Evolutionary conservation across 225 moss, liverwort and hornwort species (phyloP), one percentile per base, ranked within the genome.

Genomic region (Physcomitrium patens): DNA sequence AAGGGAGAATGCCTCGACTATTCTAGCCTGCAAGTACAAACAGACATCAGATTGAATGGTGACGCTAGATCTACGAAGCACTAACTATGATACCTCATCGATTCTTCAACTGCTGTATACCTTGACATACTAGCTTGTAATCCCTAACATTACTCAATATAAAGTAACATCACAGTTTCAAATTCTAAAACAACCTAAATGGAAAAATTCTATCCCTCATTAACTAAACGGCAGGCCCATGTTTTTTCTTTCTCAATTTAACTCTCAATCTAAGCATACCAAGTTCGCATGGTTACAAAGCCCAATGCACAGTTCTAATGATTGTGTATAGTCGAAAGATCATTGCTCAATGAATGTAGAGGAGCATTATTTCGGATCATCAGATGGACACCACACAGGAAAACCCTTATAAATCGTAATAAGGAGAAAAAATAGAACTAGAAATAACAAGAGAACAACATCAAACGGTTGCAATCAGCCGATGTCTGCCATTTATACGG

Each of bases 11-110:
- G 81, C 75, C 63, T 78, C 53, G 78, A 78, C 81, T 85, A 78
- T 31, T 85, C 85, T 85, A 85, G 81, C 76, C 81, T 85, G 85
- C 81, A 85, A 37, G 75, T 81, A 72, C 78, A 81, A 81, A 78
- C 85, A 85, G 71, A 81, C 62, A 81, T 62, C 75, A 78, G 49
- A 57, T 81, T 85, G 78, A 81, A 85, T 81, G 78, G 71, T 71
- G 58, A 72, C 59, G 5, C 67, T 76, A 48, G 2, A 60, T 52
- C 72, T 77, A 47, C 41, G 24, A 61, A 54, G 62, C 60, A 56
- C 63, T 79, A 63, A 41, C 60, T 69, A 68, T n/a, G 63, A 10
- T 63, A 56, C 44, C 23, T 49, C 48, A 24, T 24, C 62, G 46
- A 62, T 42, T 69, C 24, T 70, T 56, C 12, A 46, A 24, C 27